Base-by-base conservation (phyloP, 2,329 filamentous ascomycete genomes). In the Trichoderma sp. region DNA sequence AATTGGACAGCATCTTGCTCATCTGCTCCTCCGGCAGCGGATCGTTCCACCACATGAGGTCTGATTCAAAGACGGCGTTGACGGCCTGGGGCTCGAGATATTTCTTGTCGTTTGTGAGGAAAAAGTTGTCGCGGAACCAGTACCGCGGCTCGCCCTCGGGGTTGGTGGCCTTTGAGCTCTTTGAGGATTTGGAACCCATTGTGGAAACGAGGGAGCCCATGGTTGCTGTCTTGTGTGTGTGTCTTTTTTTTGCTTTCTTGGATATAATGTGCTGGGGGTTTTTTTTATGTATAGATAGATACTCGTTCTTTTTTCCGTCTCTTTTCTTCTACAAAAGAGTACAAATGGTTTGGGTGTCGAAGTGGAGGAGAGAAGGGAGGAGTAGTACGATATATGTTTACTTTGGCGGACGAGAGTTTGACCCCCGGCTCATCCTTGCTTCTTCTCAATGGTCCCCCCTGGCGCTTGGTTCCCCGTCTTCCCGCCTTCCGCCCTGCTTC, bases 11-110 rank as follows among this genome's bases (percentile, higher is more conserved):
- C 74, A 88, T 85, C 72, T 84, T 85, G 71, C 83, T 81, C 71
- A 90, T 80, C 30, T 82, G 79, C 0, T 81, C 78, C 20, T 85
- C 81, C 1, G 88, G 84, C 6, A 89, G 78, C 3, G 85, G 78
- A 58, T 84, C 84, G 26, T 88, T 85, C 89, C 90, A 92, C 83
- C 89, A 90, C 77, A 91, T 80, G 71, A 87, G 79, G 47, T 90
- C 87, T 0, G 85, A 86, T 17, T 78, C 83, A 74, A 91, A 87
- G 26, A 86, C 88, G 6, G 82, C 81, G 75, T 88, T 88, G 75
- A 92, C 81, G 39, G 84, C 84, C 43, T 83, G 78, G 28, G 87
- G 80, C 67, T 90, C 85, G 72, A 92, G 80, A 67, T 88, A 85
- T 11, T 80, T 77, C 34, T 85, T 85, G 76, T 91, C 86, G 47